Base-by-base conservation (phyloP, 2,329 filamentous ascomycete genomes). In the Trichophyton equinum region DNA sequence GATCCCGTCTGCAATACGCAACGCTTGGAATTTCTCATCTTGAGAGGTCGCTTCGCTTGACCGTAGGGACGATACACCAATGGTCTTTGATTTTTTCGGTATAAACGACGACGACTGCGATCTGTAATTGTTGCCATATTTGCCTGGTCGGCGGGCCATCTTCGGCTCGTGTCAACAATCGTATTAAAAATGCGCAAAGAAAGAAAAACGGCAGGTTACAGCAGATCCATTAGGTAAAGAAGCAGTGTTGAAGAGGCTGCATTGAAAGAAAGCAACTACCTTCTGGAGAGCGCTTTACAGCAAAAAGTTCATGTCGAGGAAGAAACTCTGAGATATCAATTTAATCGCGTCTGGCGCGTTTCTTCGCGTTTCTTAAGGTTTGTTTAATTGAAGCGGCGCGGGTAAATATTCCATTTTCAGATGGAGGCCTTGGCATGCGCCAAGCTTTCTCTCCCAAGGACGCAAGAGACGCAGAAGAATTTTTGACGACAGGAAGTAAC, bases 11-110 rank as follows among this genome's bases (percentile, higher is more conserved):
- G 90, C 90, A 58, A 96, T 82, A 61, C 85, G 85, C 55, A 85
- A 87, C 42, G 90, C 86, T 76, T 99, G 91, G 76, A 89, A 85
- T 74, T 90, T 95, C 75, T 99, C 94, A 79, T 96, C 90, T 68
- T 89, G 85, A 6, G 91, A 95, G 0, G 91, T 97, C 59, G 83
- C 86, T 78, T 99, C 95, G 60, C 84, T 85, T 61, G 87, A 84
- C 49, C 87, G 81, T 57, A 88, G 77, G 27, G 85, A 84, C 6
- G 87, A 86, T 38, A 89, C 85, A 61, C 92, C 85, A 66, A 97
- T 88, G 3, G 89, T 95, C 70, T 88, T 89, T 27, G 85, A 79
- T 68, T 82, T 82, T 60, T 79, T 79, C 57, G 80, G 78, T 22
- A 74, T 75, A 59, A 72, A 77, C 4, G 74, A 74, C 47, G 76